phyloP scores from a whole-genome alignment of 2,329 filamentous ascomycete species.

The Cyphellophora europaea region DNA sequence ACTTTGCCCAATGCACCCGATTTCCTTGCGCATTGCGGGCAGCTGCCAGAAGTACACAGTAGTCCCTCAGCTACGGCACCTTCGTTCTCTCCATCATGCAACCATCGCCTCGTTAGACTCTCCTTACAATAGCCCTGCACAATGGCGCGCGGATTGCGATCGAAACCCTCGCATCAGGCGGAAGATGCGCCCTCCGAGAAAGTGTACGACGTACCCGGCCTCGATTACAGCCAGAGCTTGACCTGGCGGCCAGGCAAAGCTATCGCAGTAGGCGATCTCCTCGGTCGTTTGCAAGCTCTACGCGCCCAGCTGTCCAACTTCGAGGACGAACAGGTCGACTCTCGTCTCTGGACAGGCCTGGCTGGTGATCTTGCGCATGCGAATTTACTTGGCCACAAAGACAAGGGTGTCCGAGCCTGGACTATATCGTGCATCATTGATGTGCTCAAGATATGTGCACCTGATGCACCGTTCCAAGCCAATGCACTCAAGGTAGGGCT shows the following conservation, averaged over 20 bases:
- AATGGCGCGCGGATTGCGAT: not conserved
- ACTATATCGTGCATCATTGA: conserved; percentile 85
- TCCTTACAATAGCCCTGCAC: no score
- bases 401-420: conserved; percentile 85
- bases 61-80: no score
- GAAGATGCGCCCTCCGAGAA: not conserved
- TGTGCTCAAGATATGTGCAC: conserved; percentile 83
- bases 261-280: conserved; percentile 72
- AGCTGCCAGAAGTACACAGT: no score
- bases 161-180: not conserved
- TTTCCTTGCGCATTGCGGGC: no score
- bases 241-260: conserved; percentile 88
- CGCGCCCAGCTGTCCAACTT: conserved; percentile 74
- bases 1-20: no score
- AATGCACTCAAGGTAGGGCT: conserved; percentile 73
- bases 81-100: no score
- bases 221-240: conserved; percentile 76
- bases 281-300: conserved; percentile 70
- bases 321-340: conserved; percentile 77
- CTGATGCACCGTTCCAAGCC: conserved; percentile 85
- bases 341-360: conserved; percentile 72
- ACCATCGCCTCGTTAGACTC: no score
- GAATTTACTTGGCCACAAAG: conserved; percentile 81
- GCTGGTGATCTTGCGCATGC: conserved; percentile 76
- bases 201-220: conserved; percentile 22